phyloP scores from a whole-genome alignment of 768 basidiomycete genomes.

The Leccinum longicurvipes region DNA sequence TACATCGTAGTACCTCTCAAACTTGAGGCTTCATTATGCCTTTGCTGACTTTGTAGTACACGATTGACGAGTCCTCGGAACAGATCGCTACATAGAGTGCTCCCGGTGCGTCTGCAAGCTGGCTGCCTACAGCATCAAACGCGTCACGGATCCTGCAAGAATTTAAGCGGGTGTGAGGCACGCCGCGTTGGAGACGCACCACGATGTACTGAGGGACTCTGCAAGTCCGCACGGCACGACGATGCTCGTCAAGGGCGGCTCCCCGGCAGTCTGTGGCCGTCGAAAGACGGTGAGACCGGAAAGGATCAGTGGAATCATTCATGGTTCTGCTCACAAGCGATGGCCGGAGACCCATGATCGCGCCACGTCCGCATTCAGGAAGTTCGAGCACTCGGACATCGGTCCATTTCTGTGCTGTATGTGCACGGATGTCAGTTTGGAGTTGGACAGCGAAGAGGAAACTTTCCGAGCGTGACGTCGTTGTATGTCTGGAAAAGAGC shows the following conservation, averaged over 20 bases:
- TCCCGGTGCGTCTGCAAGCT: conserved; percentile 27
- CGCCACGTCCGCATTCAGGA: conserved; percentile 48
- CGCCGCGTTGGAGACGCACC: conserved; percentile 37
- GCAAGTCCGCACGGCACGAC: conserved; percentile 68
- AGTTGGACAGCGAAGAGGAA: not conserved
- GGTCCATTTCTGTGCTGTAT: conserved; percentile 68
- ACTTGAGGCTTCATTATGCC: conserved; percentile 75
- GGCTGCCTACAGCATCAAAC: conserved; percentile 44
- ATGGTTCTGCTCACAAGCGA: conserved; percentile 40
- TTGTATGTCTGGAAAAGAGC: conserved; percentile 75
- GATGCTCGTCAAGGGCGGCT: conserved; percentile 29
- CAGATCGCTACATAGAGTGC: conserved; percentile 69
- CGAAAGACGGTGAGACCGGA: not conserved
- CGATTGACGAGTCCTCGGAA: conserved; percentile 75
- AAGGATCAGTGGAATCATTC: not conserved
- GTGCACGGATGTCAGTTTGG: not conserved
- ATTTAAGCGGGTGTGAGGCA: not conserved
- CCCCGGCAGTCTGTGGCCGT: conserved; percentile 36
- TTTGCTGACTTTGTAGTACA: conserved; percentile 78
- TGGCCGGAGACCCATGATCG: conserved; percentile 55
- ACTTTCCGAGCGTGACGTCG: conserved; percentile 61
- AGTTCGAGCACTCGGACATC: conserved; percentile 64
- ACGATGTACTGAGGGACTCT: conserved; percentile 61
- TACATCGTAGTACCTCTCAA: conserved; percentile 24
- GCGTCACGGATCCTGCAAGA: conserved; percentile 52